Evolutionary conservation across 352 stramenopile genomes (phyloP), one percentile per base, ranked within the genome.

Genomic region (Globisporangium yorkense): DNA sequence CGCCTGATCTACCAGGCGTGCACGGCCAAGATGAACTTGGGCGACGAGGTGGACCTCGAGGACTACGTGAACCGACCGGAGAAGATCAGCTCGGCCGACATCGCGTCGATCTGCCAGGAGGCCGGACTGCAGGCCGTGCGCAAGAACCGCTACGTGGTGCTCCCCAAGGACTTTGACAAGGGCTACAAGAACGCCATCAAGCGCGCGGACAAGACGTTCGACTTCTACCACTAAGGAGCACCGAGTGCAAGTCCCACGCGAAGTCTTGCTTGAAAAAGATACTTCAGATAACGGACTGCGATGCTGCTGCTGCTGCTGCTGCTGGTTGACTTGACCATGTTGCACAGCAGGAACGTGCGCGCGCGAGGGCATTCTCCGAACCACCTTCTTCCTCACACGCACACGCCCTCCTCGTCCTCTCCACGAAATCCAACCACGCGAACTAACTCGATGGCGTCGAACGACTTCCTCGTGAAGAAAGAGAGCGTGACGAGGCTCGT

Each of bases 141-240:
- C 45, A 97, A 99, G 77, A 99, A 99, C 82, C 89, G 98, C 29
- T 99, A 99, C 79, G 97, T 99, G 35, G 96, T 99, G 54, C 77
- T 99, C 31, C 95, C 97, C 8, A 99, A 99, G 77, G 98, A 99
- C 75, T 99, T 99, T 70, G 98, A 99, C 72, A 96, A 97, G 71
- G 98, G 96, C 24, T 99, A 99, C 89, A 99, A 99, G 81, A 99
- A 98, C 71, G 91, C 94, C 40, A 97, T 99, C 70, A 99, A 98
- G 75, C 98, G 98, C 68, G 88, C 96, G 40, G 97, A 99, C 68
- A 99, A 97, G 59, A 98, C 98, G 54, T 98, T 98, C 59, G 86
- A 97, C 52, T 99, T 99, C 77, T 99, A 99, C 75, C 88, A 90
- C 62, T 98, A 89, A 57, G 24, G 16, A 15, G 35, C 1, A 27